phyloP scores from a whole-genome alignment of 75 land plant genomes.

The Pinus tabuliformis region DNA sequence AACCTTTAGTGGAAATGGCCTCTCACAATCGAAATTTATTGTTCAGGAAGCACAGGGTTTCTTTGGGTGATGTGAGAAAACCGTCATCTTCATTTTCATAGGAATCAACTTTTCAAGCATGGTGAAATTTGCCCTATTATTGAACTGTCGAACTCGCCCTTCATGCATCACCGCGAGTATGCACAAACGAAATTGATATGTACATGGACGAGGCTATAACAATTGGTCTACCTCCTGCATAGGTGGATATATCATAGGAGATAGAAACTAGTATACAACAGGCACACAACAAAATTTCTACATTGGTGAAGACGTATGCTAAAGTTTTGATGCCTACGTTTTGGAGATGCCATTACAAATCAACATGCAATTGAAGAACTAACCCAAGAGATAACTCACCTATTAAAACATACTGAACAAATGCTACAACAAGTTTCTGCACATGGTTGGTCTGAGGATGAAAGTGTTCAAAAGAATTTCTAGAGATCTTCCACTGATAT shows the following conservation, averaged over 20 bases:
- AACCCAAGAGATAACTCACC: conserved; percentile 78
- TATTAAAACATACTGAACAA: conserved; percentile 87
- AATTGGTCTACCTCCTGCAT: conserved; percentile 91
- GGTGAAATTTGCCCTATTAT: conserved; percentile 55
- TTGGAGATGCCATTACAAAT: conserved; percentile 85
- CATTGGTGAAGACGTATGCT: conserved; percentile 77
- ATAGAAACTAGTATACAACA: conserved; percentile 74
- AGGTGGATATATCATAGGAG: conserved; percentile 98
- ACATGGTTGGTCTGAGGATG: conserved; percentile 80
- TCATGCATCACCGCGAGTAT: conserved; percentile 50
- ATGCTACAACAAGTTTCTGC: conserved; percentile 72
- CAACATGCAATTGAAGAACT: conserved; percentile 79
- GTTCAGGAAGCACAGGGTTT: conserved; percentile 64
- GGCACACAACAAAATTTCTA: conserved; percentile 70
- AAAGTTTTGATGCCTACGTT: conserved; percentile 87
- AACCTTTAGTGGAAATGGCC: conserved; percentile 37
- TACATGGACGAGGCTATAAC: conserved; percentile 65
- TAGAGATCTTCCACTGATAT: too few relatives aligned
- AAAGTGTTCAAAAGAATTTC: conserved; percentile 85
- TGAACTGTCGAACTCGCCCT: conserved; percentile 54
- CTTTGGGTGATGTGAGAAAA: conserved; percentile 51
- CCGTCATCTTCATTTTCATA: conserved; percentile 21
- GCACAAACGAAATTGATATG: conserved; percentile 52
- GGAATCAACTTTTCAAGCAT: background rate
- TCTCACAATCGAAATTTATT: conserved; percentile 61